phyloP scores from a whole-genome alignment of 805 yeast genomes.

The Kluyveromyces dobzhanskii region DNA sequence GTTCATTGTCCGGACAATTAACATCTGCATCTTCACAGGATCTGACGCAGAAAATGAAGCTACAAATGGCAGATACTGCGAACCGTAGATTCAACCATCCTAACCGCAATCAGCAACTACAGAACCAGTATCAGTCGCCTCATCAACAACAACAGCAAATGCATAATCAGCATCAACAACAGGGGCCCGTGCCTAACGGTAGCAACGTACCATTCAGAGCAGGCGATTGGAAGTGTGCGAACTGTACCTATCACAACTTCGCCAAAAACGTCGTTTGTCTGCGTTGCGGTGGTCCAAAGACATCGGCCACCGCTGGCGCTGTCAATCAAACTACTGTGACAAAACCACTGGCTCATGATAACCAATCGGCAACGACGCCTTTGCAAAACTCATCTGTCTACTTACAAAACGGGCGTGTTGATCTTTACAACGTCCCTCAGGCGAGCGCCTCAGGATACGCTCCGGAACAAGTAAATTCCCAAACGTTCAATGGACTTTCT shows the following conservation, averaged over 20 bases:
- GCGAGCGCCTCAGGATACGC: too few species aligned
- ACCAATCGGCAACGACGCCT: too few species aligned
- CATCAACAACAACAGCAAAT: too few species aligned
- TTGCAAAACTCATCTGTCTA: too few species aligned
- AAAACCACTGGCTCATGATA: too few species aligned
- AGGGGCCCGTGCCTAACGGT: slow-evolving; percentile 20
- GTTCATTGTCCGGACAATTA: slow-evolving; percentile 1
- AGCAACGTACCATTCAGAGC: slow-evolving; percentile 84
- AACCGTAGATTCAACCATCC: neutral
- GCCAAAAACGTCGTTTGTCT: slow-evolving; percentile 83
- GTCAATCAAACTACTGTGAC: too few species aligned
- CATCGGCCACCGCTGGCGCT: too few species aligned
- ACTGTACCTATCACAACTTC: slow-evolving; percentile 83
- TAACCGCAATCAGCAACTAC: neutral
- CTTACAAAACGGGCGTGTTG: too few species aligned
- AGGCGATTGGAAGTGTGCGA: slow-evolving; percentile 90
- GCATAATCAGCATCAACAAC: slow-evolving; percentile 13
- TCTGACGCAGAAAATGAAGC: neutral
- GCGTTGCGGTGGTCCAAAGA: slow-evolving; percentile 73
- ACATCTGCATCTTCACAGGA: slow-evolving; percentile 3
- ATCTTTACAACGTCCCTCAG: too few species aligned
- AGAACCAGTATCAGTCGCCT: neutral
- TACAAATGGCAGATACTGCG: neutral
- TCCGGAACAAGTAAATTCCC: too few species aligned
- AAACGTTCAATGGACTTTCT: slow-evolving; percentile 11